Base-by-base conservation (phyloP, 371 early-diverging fungal genomes). In the Mucor irregularis region DNA sequence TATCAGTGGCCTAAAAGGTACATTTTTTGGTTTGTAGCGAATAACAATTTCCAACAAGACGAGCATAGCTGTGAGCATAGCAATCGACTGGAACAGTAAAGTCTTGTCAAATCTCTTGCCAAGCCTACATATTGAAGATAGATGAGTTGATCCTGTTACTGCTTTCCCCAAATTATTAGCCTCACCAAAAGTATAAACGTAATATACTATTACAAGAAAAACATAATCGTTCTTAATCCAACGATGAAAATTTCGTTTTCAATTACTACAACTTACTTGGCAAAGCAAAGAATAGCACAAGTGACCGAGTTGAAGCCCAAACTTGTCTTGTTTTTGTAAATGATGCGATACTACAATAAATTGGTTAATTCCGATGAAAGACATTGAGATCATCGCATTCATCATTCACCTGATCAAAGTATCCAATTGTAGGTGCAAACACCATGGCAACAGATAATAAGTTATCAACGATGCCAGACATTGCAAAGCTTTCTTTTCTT, bases 181-280 rank as follows among this genome's bases (percentile, higher is more conserved):
- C 51, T 60, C 73, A 76, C 85, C 85, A 85, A 53, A 82, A 85
- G 61, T 76, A 81, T 34, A 85, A 70, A 40, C 85, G 75, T 38
- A 83, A 52, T 54, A 83, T 82, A 53, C 83, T 81, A 53, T 11
- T 25, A 7, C 40, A 25, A 56, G 30, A 31, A 40, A 51, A 14
- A 37, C n/a, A n/a, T n/a, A n/a, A n/a, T n/a, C n/a, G n/a, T n/a
- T n/a, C n/a, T n/a, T n/a, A n/a, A n/a, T n/a, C n/a, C n/a, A n/a
- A n/a, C n/a, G n/a, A 42, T 4, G 2, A 31, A 43, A 25, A 22
- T 5, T 14, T 30, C 10, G 30, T 35, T 39, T 34, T 2, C 17
- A 22, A 24, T 14, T 48, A 16, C 8, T 29, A 13, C 10, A 2
- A 6, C 33, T 66, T 64, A 72, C 73, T 66, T 72, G 47, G 73